Base-by-base conservation (phyloP, 2,329 filamentous ascomycete genomes). In the Nigrospora osmanthi region DNA sequence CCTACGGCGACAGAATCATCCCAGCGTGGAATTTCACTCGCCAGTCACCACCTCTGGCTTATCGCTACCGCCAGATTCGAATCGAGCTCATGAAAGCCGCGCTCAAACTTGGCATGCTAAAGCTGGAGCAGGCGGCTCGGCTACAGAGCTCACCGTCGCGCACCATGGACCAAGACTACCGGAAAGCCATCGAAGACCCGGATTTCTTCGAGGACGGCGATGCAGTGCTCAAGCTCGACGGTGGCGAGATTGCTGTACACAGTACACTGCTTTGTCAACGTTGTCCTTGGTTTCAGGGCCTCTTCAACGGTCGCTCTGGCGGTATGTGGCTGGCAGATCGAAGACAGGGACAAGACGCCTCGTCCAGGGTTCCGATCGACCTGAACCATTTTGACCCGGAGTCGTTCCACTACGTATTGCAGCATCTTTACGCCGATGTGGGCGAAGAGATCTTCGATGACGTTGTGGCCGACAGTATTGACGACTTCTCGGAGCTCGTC, bases 261-360 rank as follows among this genome's bases (percentile, higher is more conserved):
- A 91, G 88, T 51, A 73, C 82, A 5, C 64, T 97, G 4, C 63
- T 96, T 33, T 90, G 89, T 52, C 82, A 84, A 56, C 76, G 93
- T 52, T 96, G 90, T 55, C 89, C 89, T 0, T 98, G 96, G 72
- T 98, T 98, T 52, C 74, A 91, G 50, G 87, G 86, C 1, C 73
- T 98, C 37, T 97, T 96, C 63, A 75, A 87, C 54, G 93, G 93
- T n/a, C 83, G 89, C 37, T 88, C 93, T 9, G 76, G 78, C 35
- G 93, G 93, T 1, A 78, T 79, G 54, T 98, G 93, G 93, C 73
- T 98, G 16, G 76, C 82, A 40, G 76, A 78, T 31, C 79, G 89
- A 43, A 79, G 80, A n/a, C 68, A 75, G 42, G 59, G 55, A 6
- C 54, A 60, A 38, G 54, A 57, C 6, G 42, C 56, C 3, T 51